Conservation (phyloP, 805 yeast genomes). For the Yamadazyma paraphyllophila region DNA sequence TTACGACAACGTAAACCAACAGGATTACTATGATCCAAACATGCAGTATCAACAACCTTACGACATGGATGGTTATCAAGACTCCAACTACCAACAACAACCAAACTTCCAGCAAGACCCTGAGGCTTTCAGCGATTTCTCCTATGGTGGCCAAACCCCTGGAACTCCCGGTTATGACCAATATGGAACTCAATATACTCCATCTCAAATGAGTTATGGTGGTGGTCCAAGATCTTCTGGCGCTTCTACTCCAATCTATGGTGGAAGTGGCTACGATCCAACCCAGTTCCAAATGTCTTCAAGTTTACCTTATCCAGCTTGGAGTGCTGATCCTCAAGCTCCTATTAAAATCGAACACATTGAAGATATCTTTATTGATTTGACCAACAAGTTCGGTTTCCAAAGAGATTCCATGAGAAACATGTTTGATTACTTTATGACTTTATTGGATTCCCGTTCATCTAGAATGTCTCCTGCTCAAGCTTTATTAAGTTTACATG, state of each 20-base stretch:
- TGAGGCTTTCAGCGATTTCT: constrained; percentile 67
- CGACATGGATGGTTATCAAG: constrained; percentile 48
- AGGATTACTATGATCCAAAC: constrained; percentile 51
- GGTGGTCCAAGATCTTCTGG: constrained; percentile 80
- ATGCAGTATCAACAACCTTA: constrained; percentile 46
- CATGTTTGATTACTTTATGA: constrained; percentile 86
- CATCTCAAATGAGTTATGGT: constrained; percentile 84
- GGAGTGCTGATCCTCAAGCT: constrained; percentile 94
- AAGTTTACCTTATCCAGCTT: constrained; percentile 97
- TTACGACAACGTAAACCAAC: constrained; percentile 23
- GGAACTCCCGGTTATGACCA: constrained; percentile 71
- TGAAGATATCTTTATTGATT: constrained; percentile 81
- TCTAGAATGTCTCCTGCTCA: constrained; percentile 90
- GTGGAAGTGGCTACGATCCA: constrained; percentile 63
- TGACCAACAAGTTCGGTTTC: constrained; percentile 82
- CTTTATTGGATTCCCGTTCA: constrained; percentile 75
- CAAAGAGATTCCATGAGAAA: constrained; percentile 93
- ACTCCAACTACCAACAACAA: constrained; percentile 41
- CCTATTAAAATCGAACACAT: constrained; percentile 82
- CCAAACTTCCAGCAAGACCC: constrained; percentile 43
- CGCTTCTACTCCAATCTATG: constrained; percentile 91
- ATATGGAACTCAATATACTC: constrained; percentile 71
- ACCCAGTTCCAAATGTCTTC: constrained; percentile 63
- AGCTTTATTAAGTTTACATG: constrained; percentile 77
- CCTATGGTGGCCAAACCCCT: constrained; percentile 49